Evolutionary conservation across 73 alveolate genomes (phyloP).

Genomic region (Paramecium bursaria): DNA sequence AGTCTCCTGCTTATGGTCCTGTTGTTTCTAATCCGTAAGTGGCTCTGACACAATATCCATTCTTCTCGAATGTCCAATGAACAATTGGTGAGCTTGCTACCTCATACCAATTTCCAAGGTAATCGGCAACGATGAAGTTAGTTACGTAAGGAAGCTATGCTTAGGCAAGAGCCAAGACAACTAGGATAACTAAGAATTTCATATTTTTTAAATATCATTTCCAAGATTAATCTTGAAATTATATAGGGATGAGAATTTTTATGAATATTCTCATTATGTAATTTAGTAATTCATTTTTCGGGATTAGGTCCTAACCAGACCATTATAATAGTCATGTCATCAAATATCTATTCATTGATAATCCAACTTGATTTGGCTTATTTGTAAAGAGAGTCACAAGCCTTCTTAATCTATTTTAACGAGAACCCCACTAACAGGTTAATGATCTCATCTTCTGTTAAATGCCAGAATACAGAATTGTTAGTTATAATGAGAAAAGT

Average conservation of each 20-base stretch:
- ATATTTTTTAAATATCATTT: no score
- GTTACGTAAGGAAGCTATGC: no score
- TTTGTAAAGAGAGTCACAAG: constrained; percentile 55
- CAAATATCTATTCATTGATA: background rate
- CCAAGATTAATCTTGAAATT: no score
- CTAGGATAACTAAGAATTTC: no score
- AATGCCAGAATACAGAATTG: background rate
- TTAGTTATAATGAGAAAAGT: constrained; percentile 72
- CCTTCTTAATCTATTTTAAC: background rate
- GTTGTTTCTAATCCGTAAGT: background rate
- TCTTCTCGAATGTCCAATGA: constrained; percentile 51
- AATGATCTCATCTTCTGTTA: constrained; percentile 13
- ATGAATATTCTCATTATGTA: no score
- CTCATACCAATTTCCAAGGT: constrained; percentile 59
- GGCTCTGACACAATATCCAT: constrained; percentile 50
- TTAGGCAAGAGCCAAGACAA: no score
- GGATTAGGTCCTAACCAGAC: constrained; percentile 36
- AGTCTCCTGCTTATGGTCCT: constrained; percentile 39
- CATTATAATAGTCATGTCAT: constrained; percentile 53
- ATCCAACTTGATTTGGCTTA: constrained; percentile 30
- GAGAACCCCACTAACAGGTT: constrained; percentile 34
- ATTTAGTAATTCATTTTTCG: no score
- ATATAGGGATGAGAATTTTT: no score
- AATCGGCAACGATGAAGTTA: no score
- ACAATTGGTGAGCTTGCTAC: constrained; percentile 56